These are phyloP conservation scores for Hondaea fermentalgiana DNA, from an alignment of 108 stramenopile genomes.

Conservation along the genomic window DNA sequence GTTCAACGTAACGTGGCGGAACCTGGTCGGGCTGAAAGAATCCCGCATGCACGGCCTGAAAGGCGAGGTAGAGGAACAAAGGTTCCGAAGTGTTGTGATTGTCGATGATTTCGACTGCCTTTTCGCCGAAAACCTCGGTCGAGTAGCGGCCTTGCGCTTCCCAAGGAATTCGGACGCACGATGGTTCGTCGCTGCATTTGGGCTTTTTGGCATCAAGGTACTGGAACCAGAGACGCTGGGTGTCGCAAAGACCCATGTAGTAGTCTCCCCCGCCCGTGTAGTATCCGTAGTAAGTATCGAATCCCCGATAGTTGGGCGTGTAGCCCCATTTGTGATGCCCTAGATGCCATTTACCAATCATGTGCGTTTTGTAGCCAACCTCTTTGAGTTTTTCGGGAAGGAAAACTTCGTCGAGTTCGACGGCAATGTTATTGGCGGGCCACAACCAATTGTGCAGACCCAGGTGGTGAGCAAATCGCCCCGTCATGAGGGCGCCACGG, in stretches of 20 bases:
- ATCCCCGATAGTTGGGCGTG: neutral
- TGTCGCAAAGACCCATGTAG: neutral
- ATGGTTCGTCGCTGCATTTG: neutral
- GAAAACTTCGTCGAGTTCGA: neutral
- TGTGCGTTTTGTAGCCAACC: slow-evolving; percentile 19
- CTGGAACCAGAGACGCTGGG: neutral
- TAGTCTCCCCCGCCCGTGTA: neutral
- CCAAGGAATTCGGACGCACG: neutral
- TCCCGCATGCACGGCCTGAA: neutral
- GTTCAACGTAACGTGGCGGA: neutral
- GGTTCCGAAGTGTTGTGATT: neutral
- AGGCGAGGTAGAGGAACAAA: slow-evolving; percentile 3
- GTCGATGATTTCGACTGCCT: neutral
- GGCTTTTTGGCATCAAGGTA: neutral
- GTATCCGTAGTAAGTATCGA: neutral
- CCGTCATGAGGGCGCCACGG: neutral
- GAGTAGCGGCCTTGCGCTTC: neutral
- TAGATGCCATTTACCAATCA: slow-evolving; percentile 12
- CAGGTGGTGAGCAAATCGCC: neutral
- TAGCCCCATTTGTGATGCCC: neutral
- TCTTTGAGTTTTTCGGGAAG: neutral
- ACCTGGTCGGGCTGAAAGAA: neutral
- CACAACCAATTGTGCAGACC: neutral
- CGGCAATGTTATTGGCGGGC: neutral
- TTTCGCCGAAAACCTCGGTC: neutral